Evolutionary conservation across 2,329 filamentous ascomycete genomes (phyloP), one percentile per base, ranked within the genome.

Genomic region (Cercospora nicotianae): DNA sequence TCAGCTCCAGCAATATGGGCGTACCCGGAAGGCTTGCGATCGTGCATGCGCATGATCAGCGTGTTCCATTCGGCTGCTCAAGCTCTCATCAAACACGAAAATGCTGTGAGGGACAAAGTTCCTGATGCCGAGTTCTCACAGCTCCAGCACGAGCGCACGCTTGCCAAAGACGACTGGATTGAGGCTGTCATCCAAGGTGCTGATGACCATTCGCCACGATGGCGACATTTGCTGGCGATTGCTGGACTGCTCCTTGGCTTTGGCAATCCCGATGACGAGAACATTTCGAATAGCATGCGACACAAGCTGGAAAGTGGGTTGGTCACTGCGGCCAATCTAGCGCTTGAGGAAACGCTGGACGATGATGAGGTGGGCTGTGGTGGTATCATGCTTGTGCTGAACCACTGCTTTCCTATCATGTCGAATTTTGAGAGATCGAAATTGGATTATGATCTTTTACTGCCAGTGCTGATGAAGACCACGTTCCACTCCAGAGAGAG

Each of bases 181-280:
- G 84, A 83, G 70, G 87, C 87, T 1, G 81, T 88, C 2, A 83
- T 87, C 2, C 83, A 82, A 48, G 87, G 87, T 8, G 87, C 87
- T 16, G 86, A 89, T 74, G 87, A 86, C 55, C 84, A 83, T 73
- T 89, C 83, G 31, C 86, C 84, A 18, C 83, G 92, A 75, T 97
- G 93, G 93, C 90, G 93, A 78, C 93, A 97, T 78, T 80, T 93
- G 31, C 83, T 97, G n/a, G 86, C 94, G 5, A 85, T 97, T 8
- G 89, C 89, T 0, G 94, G 93, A 3, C 82, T 96, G 23, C 80
- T 97, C 67, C 86, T 94, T 76, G 93, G 92, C 8, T 90, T 94
- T 75, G 90, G 91, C 72, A 83, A 85, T 16, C 84, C 87, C 68
- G 86, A 89, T 48, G 81, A 88, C 57, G 85, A 86, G 67, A 86